Conservation (phyloP, 148 eudicot genomes). For the Rhododendron vialii region DNA sequence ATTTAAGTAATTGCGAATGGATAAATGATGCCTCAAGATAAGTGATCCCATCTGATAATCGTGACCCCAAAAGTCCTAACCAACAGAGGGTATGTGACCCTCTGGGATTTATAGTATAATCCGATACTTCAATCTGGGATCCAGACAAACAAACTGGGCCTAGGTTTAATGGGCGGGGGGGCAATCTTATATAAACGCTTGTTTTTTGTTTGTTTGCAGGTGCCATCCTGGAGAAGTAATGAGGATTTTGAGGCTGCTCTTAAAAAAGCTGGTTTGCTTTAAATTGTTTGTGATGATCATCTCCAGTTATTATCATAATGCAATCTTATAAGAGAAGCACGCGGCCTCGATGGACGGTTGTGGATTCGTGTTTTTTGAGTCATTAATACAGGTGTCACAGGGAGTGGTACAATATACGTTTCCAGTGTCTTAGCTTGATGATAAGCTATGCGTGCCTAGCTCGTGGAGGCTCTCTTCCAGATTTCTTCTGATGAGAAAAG, state of each 20-base stretch:
- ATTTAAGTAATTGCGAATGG: neutral
- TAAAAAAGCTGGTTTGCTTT: constrained; percentile 51
- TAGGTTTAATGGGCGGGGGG: neutral
- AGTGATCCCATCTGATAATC: neutral
- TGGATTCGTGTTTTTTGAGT: neutral
- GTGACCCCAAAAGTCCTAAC: neutral
- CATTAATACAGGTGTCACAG: neutral
- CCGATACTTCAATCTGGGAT: neutral
- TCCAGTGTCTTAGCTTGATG: neutral
- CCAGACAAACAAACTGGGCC: neutral
- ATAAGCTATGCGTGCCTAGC: neutral
- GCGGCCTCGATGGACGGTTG: neutral
- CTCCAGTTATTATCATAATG: neutral
- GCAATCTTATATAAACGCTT: neutral
- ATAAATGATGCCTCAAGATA: neutral
- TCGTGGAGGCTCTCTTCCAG: neutral
- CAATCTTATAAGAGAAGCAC: neutral
- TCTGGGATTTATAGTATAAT: neutral
- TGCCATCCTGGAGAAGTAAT: constrained; percentile 44
- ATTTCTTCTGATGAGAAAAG: neutral
- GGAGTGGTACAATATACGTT: neutral
- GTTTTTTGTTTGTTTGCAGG: constrained; percentile 29
- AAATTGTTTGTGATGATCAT: neutral
- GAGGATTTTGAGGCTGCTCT: constrained; percentile 70
- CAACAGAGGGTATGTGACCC: neutral